A percentile compares a stretch with the other conserved stretches of the same genome.
Conservation (phyloP, 805 yeast genomes). For the Suhomyces tanzawaensis region DNA sequence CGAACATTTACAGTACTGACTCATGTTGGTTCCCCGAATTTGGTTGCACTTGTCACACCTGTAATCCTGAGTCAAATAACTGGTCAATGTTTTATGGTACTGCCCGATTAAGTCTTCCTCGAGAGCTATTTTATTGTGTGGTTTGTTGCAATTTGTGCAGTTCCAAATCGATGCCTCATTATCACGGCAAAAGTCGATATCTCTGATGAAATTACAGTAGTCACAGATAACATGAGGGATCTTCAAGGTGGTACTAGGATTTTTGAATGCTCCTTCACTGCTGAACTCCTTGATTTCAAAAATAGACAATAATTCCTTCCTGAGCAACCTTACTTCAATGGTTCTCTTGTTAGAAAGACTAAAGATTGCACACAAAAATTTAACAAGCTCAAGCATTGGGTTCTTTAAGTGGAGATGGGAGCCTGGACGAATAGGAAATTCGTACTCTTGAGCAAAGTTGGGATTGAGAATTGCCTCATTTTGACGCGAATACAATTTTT, state of each 20-base stretch:
- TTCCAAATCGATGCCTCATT: slow-evolving; percentile 51
- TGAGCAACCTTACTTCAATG: slow-evolving; percentile 69
- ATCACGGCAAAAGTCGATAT: slow-evolving; percentile 80
- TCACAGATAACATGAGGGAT: slow-evolving; percentile 74
- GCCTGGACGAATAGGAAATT: slow-evolving; percentile 77
- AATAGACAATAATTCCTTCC: slow-evolving; percentile 68
- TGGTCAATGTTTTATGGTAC: slow-evolving; percentile 51
- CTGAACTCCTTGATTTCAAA: slow-evolving; percentile 86
- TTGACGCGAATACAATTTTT: slow-evolving; percentile 64
- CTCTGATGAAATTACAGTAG: slow-evolving; percentile 70
- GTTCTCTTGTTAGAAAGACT: slow-evolving; percentile 60
- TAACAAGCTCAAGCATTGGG: slow-evolving; percentile 79
- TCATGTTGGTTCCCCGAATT: slow-evolving; percentile 65
- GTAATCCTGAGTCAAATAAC: slow-evolving; percentile 75
- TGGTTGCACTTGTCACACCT: slow-evolving; percentile 74
- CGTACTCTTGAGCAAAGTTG: slow-evolving; percentile 60
- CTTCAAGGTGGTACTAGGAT: slow-evolving; percentile 71
- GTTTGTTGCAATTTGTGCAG: slow-evolving; percentile 65
- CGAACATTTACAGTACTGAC: slow-evolving; percentile 80
- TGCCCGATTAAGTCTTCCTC: slow-evolving; percentile 79
- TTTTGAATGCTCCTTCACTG: slow-evolving; percentile 63
- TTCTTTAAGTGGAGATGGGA: slow-evolving; percentile 55
- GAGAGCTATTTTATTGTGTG: slow-evolving; percentile 62
- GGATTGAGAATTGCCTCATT: slow-evolving; percentile 70
- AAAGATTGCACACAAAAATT: slow-evolving; percentile 69